phyloP scores from a whole-genome alignment of 2,329 filamentous ascomycete genomes.

The Thelonectria blattea region DNA sequence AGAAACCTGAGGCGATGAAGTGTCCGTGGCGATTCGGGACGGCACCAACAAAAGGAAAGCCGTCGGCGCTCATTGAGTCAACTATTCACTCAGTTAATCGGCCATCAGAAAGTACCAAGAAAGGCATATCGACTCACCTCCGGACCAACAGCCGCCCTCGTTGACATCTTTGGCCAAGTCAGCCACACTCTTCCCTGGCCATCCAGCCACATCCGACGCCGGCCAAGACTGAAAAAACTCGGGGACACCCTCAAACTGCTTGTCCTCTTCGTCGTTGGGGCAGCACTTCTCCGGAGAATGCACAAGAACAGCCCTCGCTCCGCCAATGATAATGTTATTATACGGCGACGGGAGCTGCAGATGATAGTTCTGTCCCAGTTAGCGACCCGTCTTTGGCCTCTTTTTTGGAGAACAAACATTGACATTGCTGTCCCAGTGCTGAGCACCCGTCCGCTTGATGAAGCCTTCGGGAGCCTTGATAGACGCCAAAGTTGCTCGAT shows the following conservation, averaged over 20 bases:
- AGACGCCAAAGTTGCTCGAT: conserved; percentile 12
- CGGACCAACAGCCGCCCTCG: conserved; percentile 20
- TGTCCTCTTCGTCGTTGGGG: conserved; percentile 16
- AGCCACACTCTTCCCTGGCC: conserved; percentile 6
- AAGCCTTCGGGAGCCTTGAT: conserved; percentile 15
- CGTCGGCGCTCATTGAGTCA: conserved; percentile 14
- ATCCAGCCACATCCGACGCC: conserved; percentile 4
- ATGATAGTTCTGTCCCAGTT: conserved; percentile 17
- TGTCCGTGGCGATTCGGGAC: conserved; percentile 8
- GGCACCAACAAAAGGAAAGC: conserved; percentile 18
- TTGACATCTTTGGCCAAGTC: conserved; percentile 11
- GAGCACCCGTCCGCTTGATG: conserved; percentile 19
- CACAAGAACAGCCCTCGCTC: conserved; percentile 11
- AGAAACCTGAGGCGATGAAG: conserved; percentile 14
- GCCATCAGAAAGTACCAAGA: background rate
- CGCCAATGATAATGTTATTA: conserved; percentile 19
- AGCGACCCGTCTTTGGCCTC: background rate
- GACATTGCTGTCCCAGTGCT: conserved; percentile 19
- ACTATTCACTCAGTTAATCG: background rate
- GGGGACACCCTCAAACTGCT: conserved; percentile 11
- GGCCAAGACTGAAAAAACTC: conserved; percentile 16
- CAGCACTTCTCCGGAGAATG: conserved; percentile 12
- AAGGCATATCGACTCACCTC: background rate
- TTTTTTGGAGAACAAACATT: background rate
- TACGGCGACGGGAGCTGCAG: conserved; percentile 17